Base-by-base conservation (phyloP, 257 asterid species). In the Penstemon davidsonii region DNA sequence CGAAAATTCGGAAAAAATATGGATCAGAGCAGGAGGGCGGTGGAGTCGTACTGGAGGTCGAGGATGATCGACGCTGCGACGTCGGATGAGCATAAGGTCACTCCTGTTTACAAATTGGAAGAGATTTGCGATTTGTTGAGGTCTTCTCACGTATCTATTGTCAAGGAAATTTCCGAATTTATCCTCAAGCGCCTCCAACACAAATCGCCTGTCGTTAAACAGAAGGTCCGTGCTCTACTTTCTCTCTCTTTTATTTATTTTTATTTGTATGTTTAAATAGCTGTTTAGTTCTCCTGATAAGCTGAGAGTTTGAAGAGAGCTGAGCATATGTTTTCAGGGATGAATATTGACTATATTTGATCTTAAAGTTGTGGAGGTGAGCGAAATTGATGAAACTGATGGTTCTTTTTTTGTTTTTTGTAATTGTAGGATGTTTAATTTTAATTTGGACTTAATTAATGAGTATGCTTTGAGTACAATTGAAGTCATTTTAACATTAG, bases 11-110 rank as follows among this genome's bases (percentile, higher is more conserved):
- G 79, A 66, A 54, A 66, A 51, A 55, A 56, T 25, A 92, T 94
- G 99, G 97, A 94, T 76, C 93, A 88, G 81, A 91, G 99, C 86
- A 85, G 96, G 88, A 77, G 96, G 76, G 99, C 97, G 55, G 99
- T 94, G 71, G 99, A 94, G 81, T 90, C 99, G 12, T 93, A 93
- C 74, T 88, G 99, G 99, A 80, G 99, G 83, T 88, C 95, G 58
- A 79, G 81, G 73, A 77, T 87, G 89, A 76, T 93, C 63, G 99
- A 93, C 49, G 95, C 75, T 33, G 96, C 92, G 41, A 93, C 99
- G 66, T 84, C 95, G 58, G 96, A 93, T 54, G 97, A 93, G 89
- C 96, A 93, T 69, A 93, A 90, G 86, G 96, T 93, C 60, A 79
- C 98, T 52, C 95, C 98, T 53, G 98, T 93, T 44, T 93, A 93